Conservation (phyloP, 768 basidiomycete genomes). For the Neoboletus subvelutipes region DNA sequence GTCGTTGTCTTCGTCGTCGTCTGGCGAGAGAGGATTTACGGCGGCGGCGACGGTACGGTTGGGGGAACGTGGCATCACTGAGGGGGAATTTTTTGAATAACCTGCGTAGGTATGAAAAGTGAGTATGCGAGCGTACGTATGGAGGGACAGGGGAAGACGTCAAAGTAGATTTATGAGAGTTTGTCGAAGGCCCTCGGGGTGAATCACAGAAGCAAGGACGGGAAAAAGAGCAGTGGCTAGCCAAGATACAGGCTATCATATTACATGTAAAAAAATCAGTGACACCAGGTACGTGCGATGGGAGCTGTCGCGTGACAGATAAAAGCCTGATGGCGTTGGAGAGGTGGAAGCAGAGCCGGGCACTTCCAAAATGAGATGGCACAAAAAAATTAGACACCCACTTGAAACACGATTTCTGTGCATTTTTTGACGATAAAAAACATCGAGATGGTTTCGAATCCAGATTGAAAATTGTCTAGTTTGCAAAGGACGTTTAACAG, state of each 20-base stretch:
- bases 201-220: slow-evolving; percentile 25
- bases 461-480: slow-evolving; percentile 34
- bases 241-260: slow-evolving; percentile 28
- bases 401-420: slow-evolving; percentile 37
- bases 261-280: slow-evolving; percentile 41
- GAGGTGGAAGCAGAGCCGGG: slow-evolving; percentile 17
- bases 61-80: slow-evolving; percentile 68
- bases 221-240: slow-evolving; percentile 7
- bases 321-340: slow-evolving; percentile 29
- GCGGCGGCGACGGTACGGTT: slow-evolving; percentile 60
- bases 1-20: slow-evolving; percentile 81
- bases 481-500: slow-evolving; percentile 13
- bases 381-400: slow-evolving; percentile 25
- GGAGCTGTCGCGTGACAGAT: slow-evolving; percentile 38
- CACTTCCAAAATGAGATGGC: slow-evolving; percentile 26
- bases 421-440: slow-evolving; percentile 38
- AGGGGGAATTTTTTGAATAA: slow-evolving; percentile 50
- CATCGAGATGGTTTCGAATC: slow-evolving; percentile 35
- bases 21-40: slow-evolving; percentile 35
- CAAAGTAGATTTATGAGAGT: slow-evolving; percentile 26
- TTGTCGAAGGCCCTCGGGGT: slow-evolving; percentile 13
- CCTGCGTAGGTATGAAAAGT: slow-evolving; percentile 30
- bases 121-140: slow-evolving; percentile 26
- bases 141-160: slow-evolving; percentile 23
- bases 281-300: slow-evolving; percentile 31